Conservation (phyloP, 2,329 filamentous ascomycete genomes). For the Trichoderma guizhouense region DNA sequence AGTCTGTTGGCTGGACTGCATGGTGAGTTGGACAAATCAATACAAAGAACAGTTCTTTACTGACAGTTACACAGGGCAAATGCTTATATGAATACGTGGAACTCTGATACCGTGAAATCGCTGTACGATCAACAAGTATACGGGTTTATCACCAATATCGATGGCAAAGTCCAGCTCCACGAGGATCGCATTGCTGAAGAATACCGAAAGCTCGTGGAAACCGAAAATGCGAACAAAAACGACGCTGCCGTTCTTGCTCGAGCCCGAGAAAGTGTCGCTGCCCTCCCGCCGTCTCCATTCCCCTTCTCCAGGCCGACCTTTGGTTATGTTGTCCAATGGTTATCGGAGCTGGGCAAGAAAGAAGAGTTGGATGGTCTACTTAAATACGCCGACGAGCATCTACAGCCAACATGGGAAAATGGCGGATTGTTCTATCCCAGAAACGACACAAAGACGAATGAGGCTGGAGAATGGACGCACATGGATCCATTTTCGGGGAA, state of each 20-base stretch:
- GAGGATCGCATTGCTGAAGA: conserved; percentile 25
- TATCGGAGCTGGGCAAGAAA: conserved; percentile 32
- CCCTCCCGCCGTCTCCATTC: background rate
- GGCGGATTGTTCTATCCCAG: conserved; percentile 36
- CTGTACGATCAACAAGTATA: conserved; percentile 24
- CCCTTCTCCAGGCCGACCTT: conserved; percentile 19
- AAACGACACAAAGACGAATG: conserved; percentile 25
- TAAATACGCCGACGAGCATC: conserved; percentile 27
- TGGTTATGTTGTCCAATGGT: conserved; percentile 31
- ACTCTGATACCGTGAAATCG: conserved; percentile 29
- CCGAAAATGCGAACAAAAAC: conserved; percentile 19
- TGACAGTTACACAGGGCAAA: conserved; percentile 21
- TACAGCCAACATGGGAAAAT: conserved; percentile 32
- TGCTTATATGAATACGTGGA: conserved; percentile 39
- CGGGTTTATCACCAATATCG: conserved; percentile 29
- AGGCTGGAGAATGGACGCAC: conserved; percentile 25
- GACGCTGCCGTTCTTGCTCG: conserved; percentile 10
- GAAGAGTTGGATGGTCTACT: conserved; percentile 25
- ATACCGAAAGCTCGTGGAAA: conserved; percentile 23
- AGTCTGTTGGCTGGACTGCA: background rate
- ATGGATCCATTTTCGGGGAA: conserved; percentile 38
- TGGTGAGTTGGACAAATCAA: background rate
- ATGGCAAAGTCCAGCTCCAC: conserved; percentile 25
- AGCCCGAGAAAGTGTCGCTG: conserved; percentile 18
- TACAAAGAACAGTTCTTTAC: background rate